Percentiles rank a stretch among this genome's conserved stretches.
phyloP scores from a whole-genome alignment of 148 eudicot genomes.

The Rhododendron simsii region DNA sequence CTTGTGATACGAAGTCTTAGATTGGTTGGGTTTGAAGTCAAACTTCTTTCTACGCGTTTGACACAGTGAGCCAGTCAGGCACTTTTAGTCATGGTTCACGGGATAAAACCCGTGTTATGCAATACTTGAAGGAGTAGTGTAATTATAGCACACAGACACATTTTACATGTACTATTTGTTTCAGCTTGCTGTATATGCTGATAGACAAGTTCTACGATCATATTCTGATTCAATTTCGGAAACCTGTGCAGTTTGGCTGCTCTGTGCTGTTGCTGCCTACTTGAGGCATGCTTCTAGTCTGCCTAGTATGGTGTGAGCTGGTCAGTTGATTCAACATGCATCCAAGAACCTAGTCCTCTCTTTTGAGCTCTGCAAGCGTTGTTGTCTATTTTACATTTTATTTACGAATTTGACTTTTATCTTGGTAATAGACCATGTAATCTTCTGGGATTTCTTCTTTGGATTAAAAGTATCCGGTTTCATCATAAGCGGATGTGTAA shows the following conservation, averaged over 20 bases:
- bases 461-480: not conserved
- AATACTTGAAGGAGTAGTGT: not conserved
- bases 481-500: not conserved
- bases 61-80: too few species aligned
- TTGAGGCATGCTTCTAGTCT: constrained; percentile 63
- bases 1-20: not conserved
- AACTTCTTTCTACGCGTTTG: not conserved
- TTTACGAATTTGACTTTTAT: not conserved
- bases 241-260: constrained; percentile 62
- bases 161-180: not conserved
- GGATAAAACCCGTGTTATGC: not conserved
- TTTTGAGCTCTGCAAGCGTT: not conserved
- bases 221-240: not conserved
- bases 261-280: constrained; percentile 73
- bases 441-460: not conserved
- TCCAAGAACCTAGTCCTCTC: not conserved
- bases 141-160: not conserved
- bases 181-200: not conserved
- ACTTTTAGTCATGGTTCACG: not conserved
- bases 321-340: not conserved
- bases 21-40: not conserved
- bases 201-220: not conserved
- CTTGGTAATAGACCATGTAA: not conserved
- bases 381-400: not conserved
- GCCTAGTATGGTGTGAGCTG: not conserved